Base-by-base conservation (phyloP, 257 asterid species). In the Paulownia fortunei region DNA sequence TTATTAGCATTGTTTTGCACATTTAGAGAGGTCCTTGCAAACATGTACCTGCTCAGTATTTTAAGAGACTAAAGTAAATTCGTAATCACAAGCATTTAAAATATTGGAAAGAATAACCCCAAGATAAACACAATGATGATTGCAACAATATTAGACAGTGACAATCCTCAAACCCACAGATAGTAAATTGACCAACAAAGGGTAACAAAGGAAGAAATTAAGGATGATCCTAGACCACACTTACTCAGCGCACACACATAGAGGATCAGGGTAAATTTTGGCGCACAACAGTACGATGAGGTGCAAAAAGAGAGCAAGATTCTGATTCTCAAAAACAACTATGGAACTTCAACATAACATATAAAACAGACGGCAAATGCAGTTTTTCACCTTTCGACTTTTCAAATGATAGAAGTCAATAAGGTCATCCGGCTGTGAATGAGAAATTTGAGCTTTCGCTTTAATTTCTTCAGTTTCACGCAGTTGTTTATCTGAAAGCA, bases 351-450 rank as follows among this genome's bases (percentile, higher is more conserved):
- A 9, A 68, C 60, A 73, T 54, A 60, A 47, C 58, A 72, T 64
- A 79, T 15, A 15, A 66, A 76, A 69, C 37, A 19, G 70, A 79
- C 8, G 12, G 61, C 32, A 71, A 77, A 47, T 37, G 68, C 62
- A 59, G 62, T 47, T 72, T 65, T 78, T 83, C 84, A 96, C 99
- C 97, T 89, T 92, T 82, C 98, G 87, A 80, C 96, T 93, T 90
- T 96, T 96, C 91, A 96, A 85, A 88, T 96, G 98, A 84, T 93
- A 96, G 85, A 96, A 96, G 78, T 96, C 98, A 78, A 96, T 96
- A 60, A 96, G 97, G 82, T 96, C 99, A 82, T 96, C 99, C 5
- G 99, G 98, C 85, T 96, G 98, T 27, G 99, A 87, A 77, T 88
- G 94, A 80, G 94, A 78, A 79, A 86, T 80, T 83, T 89, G 97